Evolutionary conservation across 1,284 basidiomycete genomes (phyloP).

Genomic region (Naganishia sp.): DNA sequence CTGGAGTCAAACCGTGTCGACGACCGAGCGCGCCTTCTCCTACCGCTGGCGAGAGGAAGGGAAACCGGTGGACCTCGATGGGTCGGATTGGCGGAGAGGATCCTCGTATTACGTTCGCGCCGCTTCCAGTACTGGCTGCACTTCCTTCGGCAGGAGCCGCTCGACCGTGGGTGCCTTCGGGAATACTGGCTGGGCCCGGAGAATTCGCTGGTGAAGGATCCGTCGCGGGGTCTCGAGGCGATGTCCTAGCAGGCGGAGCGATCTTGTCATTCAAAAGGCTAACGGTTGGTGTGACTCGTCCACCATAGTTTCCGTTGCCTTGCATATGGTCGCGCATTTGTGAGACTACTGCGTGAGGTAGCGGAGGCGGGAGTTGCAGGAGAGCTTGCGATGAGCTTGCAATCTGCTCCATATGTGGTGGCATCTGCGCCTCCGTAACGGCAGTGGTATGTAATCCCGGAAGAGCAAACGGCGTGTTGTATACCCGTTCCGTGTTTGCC

Average conservation of each 20-base stretch:
- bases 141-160: neutral
- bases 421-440: slow-evolving; percentile 13
- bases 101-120: neutral
- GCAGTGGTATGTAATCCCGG: slow-evolving; percentile 12
- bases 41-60: slow-evolving; percentile 15
- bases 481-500: neutral
- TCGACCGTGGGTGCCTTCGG: neutral
- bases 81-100: slow-evolving; percentile 18
- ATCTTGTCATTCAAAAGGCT: slow-evolving; percentile 17
- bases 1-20: slow-evolving; percentile 14
- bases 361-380: neutral
- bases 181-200: neutral
- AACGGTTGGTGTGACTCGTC: slow-evolving; percentile 10
- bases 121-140: slow-evolving; percentile 2
- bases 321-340: slow-evolving; percentile 1
- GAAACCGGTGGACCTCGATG: slow-evolving; percentile 15
- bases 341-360: neutral
- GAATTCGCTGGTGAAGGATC: neutral
- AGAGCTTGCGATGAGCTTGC: neutral
- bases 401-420: slow-evolving; percentile 22
- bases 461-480: slow-evolving; percentile 24
- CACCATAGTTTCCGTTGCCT: neutral
- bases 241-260: neutral
- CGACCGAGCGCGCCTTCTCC: neutral
- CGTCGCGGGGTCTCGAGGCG: neutral